Evolutionary conservation across 148 eudicot species (phyloP).

Genomic region (Linanthus parryae): DNA sequence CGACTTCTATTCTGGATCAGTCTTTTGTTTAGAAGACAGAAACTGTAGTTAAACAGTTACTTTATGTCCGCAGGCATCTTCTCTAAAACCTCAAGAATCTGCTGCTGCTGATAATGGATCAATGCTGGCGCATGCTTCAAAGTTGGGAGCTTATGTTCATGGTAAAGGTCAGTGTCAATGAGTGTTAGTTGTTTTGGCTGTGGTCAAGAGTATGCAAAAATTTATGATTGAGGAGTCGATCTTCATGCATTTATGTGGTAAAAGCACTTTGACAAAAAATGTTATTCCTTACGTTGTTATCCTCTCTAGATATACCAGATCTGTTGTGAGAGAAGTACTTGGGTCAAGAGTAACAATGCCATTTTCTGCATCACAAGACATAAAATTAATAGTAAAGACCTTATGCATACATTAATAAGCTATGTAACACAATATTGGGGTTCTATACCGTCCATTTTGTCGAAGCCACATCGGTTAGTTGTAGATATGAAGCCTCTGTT

Average conservation of each 20-base stretch:
- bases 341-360: not conserved
- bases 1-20: too few relatives aligned
- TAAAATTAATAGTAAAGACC: too few relatives aligned
- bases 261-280: not conserved
- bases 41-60: not conserved
- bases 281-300: not conserved
- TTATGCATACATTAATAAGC: not conserved
- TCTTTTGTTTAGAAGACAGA: not conserved
- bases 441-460: too few relatives aligned
- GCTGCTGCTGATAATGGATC: conserved; percentile 44
- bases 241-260: not conserved
- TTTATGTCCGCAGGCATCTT: conserved; percentile 39
- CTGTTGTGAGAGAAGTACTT: not conserved
- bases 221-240: not conserved
- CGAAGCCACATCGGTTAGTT: not conserved
- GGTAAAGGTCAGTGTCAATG: conserved; percentile 37
- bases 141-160: conserved; percentile 34
- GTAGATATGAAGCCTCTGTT: not conserved
- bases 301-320: not conserved
- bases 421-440: not conserved
- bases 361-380: too few relatives aligned
- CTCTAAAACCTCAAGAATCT: conserved; percentile 42
- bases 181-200: not conserved
- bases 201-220: not conserved
- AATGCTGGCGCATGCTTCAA: conserved; percentile 47